phyloP scores from a whole-genome alignment of 2,329 filamentous ascomycete species.

The Hortaea werneckii region DNA sequence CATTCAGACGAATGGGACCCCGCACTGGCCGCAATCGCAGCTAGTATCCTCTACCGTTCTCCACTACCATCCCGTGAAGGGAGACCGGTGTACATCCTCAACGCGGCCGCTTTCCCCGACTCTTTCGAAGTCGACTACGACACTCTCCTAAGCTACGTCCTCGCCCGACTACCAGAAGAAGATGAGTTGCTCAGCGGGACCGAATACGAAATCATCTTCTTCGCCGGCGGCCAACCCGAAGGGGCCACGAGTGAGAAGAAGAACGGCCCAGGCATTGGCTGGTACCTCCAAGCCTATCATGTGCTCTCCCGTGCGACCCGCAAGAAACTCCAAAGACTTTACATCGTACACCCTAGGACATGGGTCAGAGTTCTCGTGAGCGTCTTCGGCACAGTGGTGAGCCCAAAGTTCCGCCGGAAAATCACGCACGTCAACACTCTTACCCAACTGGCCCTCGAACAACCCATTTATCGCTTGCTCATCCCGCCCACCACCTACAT shows the following conservation, averaged over 20 bases:
- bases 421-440: constrained; percentile 46
- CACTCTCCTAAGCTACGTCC: constrained; percentile 44
- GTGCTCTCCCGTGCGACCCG: constrained; percentile 44
- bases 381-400: constrained; percentile 47
- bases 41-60: constrained; percentile 45
- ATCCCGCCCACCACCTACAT: constrained; percentile 46
- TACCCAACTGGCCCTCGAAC: constrained; percentile 38
- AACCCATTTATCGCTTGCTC: constrained; percentile 43
- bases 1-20: constrained; percentile 38
- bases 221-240: constrained; percentile 43
- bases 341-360: constrained; percentile 48
- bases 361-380: constrained; percentile 48
- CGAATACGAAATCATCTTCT: constrained; percentile 49
- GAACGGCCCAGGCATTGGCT: constrained; percentile 42
- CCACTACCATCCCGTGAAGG: constrained; percentile 40
- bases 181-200: constrained; percentile 44
- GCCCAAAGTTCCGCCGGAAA: constrained; percentile 48
- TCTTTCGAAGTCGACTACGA: constrained; percentile 45
- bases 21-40: constrained; percentile 38
- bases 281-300: constrained; percentile 49
- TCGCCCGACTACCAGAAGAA: constrained; percentile 44
- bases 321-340: constrained; percentile 46
- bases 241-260: constrained; percentile 36
- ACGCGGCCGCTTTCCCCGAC: constrained; percentile 47
- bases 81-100: constrained; percentile 44